phyloP scores from a whole-genome alignment of 768 basidiomycete genomes.

The Cyclocybe cylindracea region DNA sequence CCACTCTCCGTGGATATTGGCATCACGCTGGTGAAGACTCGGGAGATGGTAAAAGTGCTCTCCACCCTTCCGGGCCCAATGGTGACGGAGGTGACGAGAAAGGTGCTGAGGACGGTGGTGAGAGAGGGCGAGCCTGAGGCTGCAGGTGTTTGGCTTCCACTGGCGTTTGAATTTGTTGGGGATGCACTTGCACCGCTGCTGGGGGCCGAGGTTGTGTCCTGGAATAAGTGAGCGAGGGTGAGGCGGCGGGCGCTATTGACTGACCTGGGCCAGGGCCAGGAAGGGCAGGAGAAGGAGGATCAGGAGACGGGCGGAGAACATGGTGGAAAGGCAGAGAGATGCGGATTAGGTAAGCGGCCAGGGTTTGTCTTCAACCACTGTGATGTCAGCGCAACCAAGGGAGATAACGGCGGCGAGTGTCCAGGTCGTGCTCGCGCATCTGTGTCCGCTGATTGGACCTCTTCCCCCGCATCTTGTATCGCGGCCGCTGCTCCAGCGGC shows the following conservation, averaged over 20 bases:
- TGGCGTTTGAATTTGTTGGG: not conserved
- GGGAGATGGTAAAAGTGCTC: constrained; percentile 40
- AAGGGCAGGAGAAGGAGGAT: constrained; percentile 39
- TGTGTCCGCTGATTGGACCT: constrained; percentile 49
- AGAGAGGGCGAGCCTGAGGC: constrained; percentile 18
- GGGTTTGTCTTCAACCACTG: constrained; percentile 19
- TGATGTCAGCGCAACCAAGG: constrained; percentile 1
- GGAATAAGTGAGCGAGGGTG: constrained; percentile 3
- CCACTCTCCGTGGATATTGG: constrained; percentile 19
- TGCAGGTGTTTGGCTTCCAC: constrained; percentile 1
- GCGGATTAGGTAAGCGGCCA: constrained; percentile 28
- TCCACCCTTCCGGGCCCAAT: constrained; percentile 40
- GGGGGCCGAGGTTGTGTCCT: not conserved
- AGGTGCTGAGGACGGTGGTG: constrained; percentile 42
- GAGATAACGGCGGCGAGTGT: constrained; percentile 12
- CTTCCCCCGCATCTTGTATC: constrained; percentile 67
- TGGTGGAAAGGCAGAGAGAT: constrained; percentile 21
- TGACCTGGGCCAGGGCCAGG: constrained; percentile 45
- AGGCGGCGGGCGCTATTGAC: not conserved
- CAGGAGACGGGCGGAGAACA: constrained; percentile 32
- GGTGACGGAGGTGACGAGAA: constrained; percentile 35
- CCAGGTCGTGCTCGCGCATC: constrained; percentile 49
- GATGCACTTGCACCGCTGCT: not conserved
- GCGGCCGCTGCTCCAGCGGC: constrained; percentile 57
- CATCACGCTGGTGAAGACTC: constrained; percentile 48